Base-by-base conservation (phyloP, 2,329 filamentous ascomycete genomes). In the Canariomyces notabilis region DNA sequence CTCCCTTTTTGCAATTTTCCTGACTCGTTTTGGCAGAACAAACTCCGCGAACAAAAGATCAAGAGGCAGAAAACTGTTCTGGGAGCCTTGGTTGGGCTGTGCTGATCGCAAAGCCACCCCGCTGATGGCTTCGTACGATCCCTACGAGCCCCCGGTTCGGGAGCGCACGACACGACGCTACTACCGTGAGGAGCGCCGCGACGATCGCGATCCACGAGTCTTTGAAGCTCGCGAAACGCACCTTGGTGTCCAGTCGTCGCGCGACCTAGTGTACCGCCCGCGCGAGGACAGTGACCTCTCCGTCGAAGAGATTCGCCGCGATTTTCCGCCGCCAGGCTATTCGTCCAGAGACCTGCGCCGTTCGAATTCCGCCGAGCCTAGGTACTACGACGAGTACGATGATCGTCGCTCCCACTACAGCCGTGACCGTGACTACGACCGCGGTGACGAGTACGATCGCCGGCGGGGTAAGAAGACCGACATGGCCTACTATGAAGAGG, bases 251-350 rank as follows among this genome's bases (percentile, higher is more conserved):
- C 65, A 72, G 41, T 62, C 67, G 34, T 63, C 67, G 36, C 74
- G 70, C 49, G 78, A 81, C 34, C 68, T 83, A 6, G 67, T 83
- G 11, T 76, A 77, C 29, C 72, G 77, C 20, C 63, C 71, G 40
- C 82, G 85, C 54, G 83, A 90, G 62, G 84, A 89, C 59, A 89
- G 84, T 64, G 82, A 83, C 37, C 70, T 84, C 20, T 83, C 83
- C 2, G 68, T 94, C 61, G 90, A 95, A 68, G 87, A 94, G 67
- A 81, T 94, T 50, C 80, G 81, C 54, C 82, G 89, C 56, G 87
- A 94, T 57, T 95, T 94, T 59, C 87, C 87, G 23, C 87, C 88
- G 6, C 84, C 83, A 5, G 81, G 76, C 31, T 70, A 73, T 50
- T 64, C 59, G n/a, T 53, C 66, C 45, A 60, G 66, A 45, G 77